Percentiles rank a stretch among this genome's conserved stretches.
Evolutionary conservation across 2,329 filamentous ascomycete genomes (phyloP).

Genomic region (Fusarium paranaense): DNA sequence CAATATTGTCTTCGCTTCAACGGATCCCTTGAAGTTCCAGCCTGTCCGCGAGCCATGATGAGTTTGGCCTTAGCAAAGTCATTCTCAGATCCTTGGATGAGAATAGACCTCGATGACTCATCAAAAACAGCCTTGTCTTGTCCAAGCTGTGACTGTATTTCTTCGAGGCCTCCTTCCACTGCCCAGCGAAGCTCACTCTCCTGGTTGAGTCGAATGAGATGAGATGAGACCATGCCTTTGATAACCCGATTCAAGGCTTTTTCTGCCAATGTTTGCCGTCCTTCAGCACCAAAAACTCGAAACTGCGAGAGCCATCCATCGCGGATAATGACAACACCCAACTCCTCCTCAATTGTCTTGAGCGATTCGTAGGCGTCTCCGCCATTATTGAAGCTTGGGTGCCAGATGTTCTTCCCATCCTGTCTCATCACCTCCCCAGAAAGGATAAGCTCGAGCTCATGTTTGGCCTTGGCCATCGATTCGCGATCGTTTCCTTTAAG

Average conservation of each 20-base stretch:
- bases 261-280: not conserved
- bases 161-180: slow-evolving; percentile 48
- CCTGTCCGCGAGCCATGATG: not conserved
- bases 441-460: slow-evolving; percentile 4
- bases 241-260: not conserved
- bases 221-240: not conserved
- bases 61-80: rapidly evolving
- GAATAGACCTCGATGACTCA: slow-evolving; percentile 47
- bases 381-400: not conserved
- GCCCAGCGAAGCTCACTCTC: slow-evolving; percentile 45
- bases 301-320: slow-evolving; percentile 11
- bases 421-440: slow-evolving; percentile 6
- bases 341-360: not conserved
- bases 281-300: slow-evolving; percentile 9
- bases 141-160: slow-evolving; percentile 42
- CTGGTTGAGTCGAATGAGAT: slow-evolving; percentile 43
- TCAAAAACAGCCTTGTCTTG: slow-evolving; percentile 47
- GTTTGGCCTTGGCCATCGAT: slow-evolving; percentile 9
- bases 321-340: slow-evolving; percentile 16
- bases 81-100: slow-evolving; percentile 43
- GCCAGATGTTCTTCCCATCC: slow-evolving; percentile 13
- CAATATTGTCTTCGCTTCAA: slow-evolving; percentile 39
- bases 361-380: not conserved
- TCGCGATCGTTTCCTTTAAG: slow-evolving; percentile 16
- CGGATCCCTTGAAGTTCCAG: not conserved